phyloP scores from a whole-genome alignment of 2,329 filamentous ascomycete genomes.

The Microascus cirrosus region DNA sequence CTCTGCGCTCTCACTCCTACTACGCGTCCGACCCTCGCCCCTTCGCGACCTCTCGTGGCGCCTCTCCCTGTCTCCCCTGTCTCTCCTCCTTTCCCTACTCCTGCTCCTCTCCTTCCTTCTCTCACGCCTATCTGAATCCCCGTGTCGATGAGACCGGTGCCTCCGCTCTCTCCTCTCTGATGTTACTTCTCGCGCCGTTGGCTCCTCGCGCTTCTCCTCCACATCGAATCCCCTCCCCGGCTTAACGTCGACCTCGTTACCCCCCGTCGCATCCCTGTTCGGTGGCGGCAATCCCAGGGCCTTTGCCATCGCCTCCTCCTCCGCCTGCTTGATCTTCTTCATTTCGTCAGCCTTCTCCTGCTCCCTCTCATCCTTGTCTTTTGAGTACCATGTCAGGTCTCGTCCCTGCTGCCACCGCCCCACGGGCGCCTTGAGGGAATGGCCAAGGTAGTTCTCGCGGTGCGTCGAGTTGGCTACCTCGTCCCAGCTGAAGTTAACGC shows the following conservation, averaged over 20 bases:
- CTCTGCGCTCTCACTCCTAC: slow-evolving; percentile 7
- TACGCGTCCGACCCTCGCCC: slow-evolving; percentile 7
- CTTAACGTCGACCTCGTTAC: slow-evolving; percentile 59
- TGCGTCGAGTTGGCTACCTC: slow-evolving; percentile 80
- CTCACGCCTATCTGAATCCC: slow-evolving; percentile 9
- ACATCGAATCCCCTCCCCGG: slow-evolving; percentile 21
- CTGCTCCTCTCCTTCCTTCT: slow-evolving; percentile 11
- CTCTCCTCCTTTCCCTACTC: slow-evolving; percentile 10
- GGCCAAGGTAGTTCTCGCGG: slow-evolving; percentile 82
- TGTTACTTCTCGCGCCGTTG: slow-evolving; percentile 11
- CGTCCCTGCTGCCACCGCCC: slow-evolving; percentile 82
- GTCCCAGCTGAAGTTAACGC: slow-evolving; percentile 93
- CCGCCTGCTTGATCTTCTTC: slow-evolving; percentile 73
- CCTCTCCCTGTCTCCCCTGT: slow-evolving; percentile 23
- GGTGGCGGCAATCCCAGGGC: slow-evolving; percentile 72
- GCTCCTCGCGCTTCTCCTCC: slow-evolving; percentile 10
- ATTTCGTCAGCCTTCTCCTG: slow-evolving; percentile 63
- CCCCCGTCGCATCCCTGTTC: slow-evolving; percentile 43
- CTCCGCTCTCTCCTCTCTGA: slow-evolving; percentile 11
- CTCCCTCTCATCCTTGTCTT: slow-evolving; percentile 31
- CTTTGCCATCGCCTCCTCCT: slow-evolving; percentile 79
- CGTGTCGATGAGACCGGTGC: slow-evolving; percentile 1
- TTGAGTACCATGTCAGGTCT: slow-evolving; percentile 54
- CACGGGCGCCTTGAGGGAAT: slow-evolving; percentile 84
- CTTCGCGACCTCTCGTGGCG: slow-evolving; percentile 10